phyloP scores from a whole-genome alignment of 129 eudicot genomes.

The Helichrysum umbraculigerum region DNA sequence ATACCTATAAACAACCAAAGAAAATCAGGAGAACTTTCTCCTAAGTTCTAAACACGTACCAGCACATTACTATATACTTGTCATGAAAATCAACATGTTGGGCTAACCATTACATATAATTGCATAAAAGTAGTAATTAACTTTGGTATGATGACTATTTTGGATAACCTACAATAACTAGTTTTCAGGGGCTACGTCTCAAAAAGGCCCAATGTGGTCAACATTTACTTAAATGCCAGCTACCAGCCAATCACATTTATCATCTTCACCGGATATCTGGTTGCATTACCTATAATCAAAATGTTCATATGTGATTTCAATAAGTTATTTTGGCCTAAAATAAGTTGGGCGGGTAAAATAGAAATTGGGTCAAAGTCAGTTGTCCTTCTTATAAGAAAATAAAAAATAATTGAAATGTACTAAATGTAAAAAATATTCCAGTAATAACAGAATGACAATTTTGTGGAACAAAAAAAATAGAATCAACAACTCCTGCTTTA shows the following conservation, averaged over 20 bases:
- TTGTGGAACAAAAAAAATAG: not conserved
- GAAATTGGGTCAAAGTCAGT: too few species aligned
- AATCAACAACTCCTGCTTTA: not conserved
- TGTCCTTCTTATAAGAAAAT: too few species aligned
- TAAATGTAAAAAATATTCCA: not conserved
- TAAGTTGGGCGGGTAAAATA: too few species aligned
- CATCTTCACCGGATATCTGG: not conserved
- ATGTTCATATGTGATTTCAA: too few species aligned
- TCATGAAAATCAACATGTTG: conserved; percentile 4
- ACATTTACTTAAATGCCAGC: not conserved
- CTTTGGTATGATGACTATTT: not conserved
- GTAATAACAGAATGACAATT: not conserved
- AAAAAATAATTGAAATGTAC: too few species aligned
- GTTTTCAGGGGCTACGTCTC: too few species aligned
- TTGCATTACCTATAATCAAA: too few species aligned
- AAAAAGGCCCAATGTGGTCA: too few species aligned
- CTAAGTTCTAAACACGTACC: not conserved
- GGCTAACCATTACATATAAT: not conserved
- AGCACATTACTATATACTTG: not conserved
- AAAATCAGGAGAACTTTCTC: not conserved
- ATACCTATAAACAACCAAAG: conserved; percentile 33
- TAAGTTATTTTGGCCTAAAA: too few species aligned
- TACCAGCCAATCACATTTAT: not conserved
- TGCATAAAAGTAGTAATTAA: not conserved
- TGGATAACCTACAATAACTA: not conserved